phyloP scores from a whole-genome alignment of 1,284 basidiomycete species.

The Termitomyces sp. region DNA sequence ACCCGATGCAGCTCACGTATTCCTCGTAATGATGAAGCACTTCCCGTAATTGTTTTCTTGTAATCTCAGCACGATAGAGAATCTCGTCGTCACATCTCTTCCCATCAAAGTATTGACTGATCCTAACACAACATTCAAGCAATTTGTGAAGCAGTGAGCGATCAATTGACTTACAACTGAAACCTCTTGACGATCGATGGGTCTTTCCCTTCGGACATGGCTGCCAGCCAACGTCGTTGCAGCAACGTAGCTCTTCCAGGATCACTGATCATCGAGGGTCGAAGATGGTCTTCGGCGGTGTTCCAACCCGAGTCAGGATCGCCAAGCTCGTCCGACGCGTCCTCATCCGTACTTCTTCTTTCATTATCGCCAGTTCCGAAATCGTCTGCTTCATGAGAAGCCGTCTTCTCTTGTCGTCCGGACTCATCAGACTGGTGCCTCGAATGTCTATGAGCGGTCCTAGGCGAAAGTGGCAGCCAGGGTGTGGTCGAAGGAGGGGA shows the following conservation, averaged over 20 bases:
- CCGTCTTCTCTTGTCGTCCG: slow-evolving; percentile 27
- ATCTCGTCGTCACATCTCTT: slow-evolving; percentile 80
- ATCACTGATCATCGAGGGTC: slow-evolving; percentile 70
- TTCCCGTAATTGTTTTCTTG: slow-evolving; percentile 70
- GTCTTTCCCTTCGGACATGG: slow-evolving; percentile 80
- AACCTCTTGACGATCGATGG: slow-evolving; percentile 56
- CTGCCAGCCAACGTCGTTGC: slow-evolving; percentile 75
- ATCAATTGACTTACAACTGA: slow-evolving; percentile 48
- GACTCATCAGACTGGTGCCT: slow-evolving; percentile 42
- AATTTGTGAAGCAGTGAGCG: neutral
- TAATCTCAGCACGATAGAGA: slow-evolving; percentile 69
- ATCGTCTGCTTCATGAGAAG: slow-evolving; percentile 27
- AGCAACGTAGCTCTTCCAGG: slow-evolving; percentile 75
- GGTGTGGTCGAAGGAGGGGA: slow-evolving; percentile 23
- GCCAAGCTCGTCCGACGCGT: slow-evolving; percentile 26
- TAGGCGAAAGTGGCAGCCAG: slow-evolving; percentile 50
- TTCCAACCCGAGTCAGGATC: slow-evolving; percentile 44
- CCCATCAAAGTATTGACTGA: slow-evolving; percentile 80
- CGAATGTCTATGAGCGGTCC: slow-evolving; percentile 39
- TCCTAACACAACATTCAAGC: slow-evolving; percentile 35
- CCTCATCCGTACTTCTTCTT: slow-evolving; percentile 26
- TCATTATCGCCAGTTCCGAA: slow-evolving; percentile 33
- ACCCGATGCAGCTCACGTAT: slow-evolving; percentile 46
- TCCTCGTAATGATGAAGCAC: slow-evolving; percentile 77
- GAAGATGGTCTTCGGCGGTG: slow-evolving; percentile 47